Evolutionary conservation across 2,329 filamentous ascomycete species (phyloP).

Genomic region (Sporothrix variecibatus): DNA sequence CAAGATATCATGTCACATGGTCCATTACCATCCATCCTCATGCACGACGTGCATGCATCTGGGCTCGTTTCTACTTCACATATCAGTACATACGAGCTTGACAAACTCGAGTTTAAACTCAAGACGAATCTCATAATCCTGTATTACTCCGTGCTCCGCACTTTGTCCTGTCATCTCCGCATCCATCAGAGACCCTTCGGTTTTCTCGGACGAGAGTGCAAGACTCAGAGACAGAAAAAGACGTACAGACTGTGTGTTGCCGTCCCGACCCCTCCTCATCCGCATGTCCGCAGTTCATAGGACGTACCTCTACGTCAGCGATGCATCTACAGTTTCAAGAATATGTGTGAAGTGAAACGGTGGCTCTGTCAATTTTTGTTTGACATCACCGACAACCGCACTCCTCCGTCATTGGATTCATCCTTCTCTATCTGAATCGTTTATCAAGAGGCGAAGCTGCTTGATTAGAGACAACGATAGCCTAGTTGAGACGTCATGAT

Average conservation of each 20-base stretch:
- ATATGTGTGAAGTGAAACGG: not conserved
- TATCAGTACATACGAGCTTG: not conserved
- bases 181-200: not conserved
- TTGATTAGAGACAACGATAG: not conserved
- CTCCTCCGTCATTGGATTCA: not conserved
- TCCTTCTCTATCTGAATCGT: not conserved
- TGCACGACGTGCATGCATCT: not conserved
- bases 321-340: too few relatives aligned
- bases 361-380: not conserved
- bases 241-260: not conserved
- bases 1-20: not conserved
- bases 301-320: not conserved
- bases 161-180: not conserved
- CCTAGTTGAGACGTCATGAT: not conserved
- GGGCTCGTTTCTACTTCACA: not conserved
- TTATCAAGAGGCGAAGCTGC: not conserved
- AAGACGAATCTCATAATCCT: constrained; percentile 1
- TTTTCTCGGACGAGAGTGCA: constrained; percentile 1
- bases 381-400: not conserved
- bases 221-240: not conserved
- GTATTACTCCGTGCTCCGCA: not conserved
- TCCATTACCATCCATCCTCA: not conserved
- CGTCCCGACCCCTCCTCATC: not conserved
- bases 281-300: not conserved
- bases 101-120: not conserved